Conservation (phyloP, 2,329 filamentous ascomycete genomes). For the Byssothecium circinans region DNA sequence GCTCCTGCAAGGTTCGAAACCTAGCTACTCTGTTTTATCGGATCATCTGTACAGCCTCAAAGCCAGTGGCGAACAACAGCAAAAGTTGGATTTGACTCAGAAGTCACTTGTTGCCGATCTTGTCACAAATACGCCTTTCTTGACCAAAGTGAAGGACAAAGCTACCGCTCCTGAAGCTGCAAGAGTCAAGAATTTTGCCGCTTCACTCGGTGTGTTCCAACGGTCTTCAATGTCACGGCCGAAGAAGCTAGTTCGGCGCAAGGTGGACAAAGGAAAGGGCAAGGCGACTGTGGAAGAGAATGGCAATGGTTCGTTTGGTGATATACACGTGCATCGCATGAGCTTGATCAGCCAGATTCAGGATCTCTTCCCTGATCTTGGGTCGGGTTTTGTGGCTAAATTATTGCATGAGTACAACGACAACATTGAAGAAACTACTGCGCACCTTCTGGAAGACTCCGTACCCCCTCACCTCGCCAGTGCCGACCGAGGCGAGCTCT, state of each 20-base stretch:
- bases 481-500: slow-evolving; percentile 65
- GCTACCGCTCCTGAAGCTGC: slow-evolving; percentile 54
- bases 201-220: slow-evolving; percentile 62
- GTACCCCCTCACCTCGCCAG: slow-evolving; percentile 68
- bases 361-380: slow-evolving; percentile 87
- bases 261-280: slow-evolving; percentile 68
- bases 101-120: slow-evolving; percentile 76
- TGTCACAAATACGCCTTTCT: slow-evolving; percentile 75
- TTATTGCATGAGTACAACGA: slow-evolving; percentile 79
- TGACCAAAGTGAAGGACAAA: slow-evolving; percentile 63
- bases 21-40: slow-evolving; percentile 73
- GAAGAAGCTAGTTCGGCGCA: slow-evolving; percentile 57
- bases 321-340: slow-evolving; percentile 77
- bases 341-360: slow-evolving; percentile 88
- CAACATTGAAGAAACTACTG: slow-evolving; percentile 75
- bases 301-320: slow-evolving; percentile 43
- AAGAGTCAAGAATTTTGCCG: slow-evolving; percentile 63
- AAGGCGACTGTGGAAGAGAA: slow-evolving; percentile 40
- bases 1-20: slow-evolving; percentile 65
- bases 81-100: slow-evolving; percentile 42
- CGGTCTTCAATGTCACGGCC: slow-evolving; percentile 55
- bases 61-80: slow-evolving; percentile 65
- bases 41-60: slow-evolving; percentile 86
- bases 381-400: slow-evolving; percentile 76
- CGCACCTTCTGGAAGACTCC: slow-evolving; percentile 77